Evolutionary conservation across 305 asterid species (phyloP).

Genomic region (Ilex paraguariensis): DNA sequence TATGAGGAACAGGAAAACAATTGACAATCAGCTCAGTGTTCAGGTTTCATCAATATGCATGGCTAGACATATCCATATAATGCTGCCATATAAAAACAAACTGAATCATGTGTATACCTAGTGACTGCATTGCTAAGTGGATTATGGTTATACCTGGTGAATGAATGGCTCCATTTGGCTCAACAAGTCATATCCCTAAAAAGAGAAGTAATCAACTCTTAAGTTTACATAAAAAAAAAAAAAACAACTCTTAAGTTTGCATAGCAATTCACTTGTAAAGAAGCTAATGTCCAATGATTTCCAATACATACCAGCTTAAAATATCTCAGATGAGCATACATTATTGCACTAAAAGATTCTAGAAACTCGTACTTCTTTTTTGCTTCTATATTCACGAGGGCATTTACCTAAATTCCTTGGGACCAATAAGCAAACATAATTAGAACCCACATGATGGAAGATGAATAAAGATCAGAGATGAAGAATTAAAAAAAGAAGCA

Average conservation of each 20-base stretch:
- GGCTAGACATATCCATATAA: too few relatives aligned
- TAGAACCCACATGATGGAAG: conserved; percentile 20
- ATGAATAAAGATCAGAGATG: neutral
- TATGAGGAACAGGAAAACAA: too few relatives aligned
- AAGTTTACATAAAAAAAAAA: neutral
- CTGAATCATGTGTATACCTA: too few relatives aligned
- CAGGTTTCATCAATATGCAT: too few relatives aligned
- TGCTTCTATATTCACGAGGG: conserved; percentile 80
- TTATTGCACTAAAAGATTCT: conserved; percentile 96
- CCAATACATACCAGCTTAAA: conserved; percentile 69
- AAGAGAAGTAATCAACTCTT: conserved; percentile 11
- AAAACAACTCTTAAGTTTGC: neutral
- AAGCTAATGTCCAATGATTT: too few relatives aligned
- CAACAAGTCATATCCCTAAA: conserved; percentile 80
- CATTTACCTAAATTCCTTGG: conserved; percentile 80
- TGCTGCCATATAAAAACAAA: too few relatives aligned
- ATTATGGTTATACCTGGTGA: conserved; percentile 66
- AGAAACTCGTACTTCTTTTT: conserved; percentile 92
- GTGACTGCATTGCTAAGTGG: conserved; percentile 3
- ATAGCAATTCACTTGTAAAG: too few relatives aligned
- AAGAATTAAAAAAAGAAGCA: conserved; percentile 4
- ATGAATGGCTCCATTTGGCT: conserved; percentile 93
- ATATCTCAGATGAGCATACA: conserved; percentile 96
- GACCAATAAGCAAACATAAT: conserved; percentile 34
- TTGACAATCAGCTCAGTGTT: too few relatives aligned